Conservation (phyloP, 371 early-diverging fungal genomes). For the Actinomortierella wolfii region DNA sequence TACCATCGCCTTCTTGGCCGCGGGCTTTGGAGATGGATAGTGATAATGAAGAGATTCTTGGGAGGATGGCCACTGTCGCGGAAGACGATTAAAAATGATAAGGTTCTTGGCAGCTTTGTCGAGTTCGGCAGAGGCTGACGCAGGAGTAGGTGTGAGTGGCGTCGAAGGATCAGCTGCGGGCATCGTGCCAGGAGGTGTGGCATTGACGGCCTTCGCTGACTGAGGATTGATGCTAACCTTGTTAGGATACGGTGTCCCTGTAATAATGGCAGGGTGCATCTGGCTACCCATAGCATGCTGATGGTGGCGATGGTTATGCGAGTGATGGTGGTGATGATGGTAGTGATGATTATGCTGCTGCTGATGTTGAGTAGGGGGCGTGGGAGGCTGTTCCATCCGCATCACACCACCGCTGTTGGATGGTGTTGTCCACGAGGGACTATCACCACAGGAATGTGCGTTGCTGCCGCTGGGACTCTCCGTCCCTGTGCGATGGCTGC, state of each 20-base stretch:
- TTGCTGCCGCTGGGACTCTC: not conserved
- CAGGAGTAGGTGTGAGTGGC: slow-evolving; percentile 24
- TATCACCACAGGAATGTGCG: slow-evolving; percentile 16
- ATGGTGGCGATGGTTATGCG: slow-evolving; percentile 11
- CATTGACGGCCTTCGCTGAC: no score
- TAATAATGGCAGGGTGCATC: no score
- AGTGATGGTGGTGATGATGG: slow-evolving; percentile 7
- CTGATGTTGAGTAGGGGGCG: not conserved
- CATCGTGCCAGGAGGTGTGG: no score
- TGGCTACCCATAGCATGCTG: slow-evolving; percentile 2
- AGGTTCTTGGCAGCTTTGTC: slow-evolving; percentile 38
- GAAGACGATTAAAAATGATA: slow-evolving; percentile 40
- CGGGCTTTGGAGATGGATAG: slow-evolving; percentile 12
- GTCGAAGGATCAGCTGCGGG: slow-evolving; percentile 10
- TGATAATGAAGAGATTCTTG: slow-evolving; percentile 38
- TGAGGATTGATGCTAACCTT: no score
- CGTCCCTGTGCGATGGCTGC: no score
- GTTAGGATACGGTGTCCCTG: no score
- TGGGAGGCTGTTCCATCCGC: not conserved
- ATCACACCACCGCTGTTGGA: no score
- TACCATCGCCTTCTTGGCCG: slow-evolving; percentile 17
- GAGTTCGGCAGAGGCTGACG: slow-evolving; percentile 24
- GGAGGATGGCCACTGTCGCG: slow-evolving; percentile 41
- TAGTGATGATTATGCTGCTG: not conserved
- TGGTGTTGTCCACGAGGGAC: slow-evolving; percentile 13